These are phyloP conservation scores for Zygosaccharomyces pseudobailii DNA, from an alignment of 1,139 yeast species.

Conservation along the genomic window DNA sequence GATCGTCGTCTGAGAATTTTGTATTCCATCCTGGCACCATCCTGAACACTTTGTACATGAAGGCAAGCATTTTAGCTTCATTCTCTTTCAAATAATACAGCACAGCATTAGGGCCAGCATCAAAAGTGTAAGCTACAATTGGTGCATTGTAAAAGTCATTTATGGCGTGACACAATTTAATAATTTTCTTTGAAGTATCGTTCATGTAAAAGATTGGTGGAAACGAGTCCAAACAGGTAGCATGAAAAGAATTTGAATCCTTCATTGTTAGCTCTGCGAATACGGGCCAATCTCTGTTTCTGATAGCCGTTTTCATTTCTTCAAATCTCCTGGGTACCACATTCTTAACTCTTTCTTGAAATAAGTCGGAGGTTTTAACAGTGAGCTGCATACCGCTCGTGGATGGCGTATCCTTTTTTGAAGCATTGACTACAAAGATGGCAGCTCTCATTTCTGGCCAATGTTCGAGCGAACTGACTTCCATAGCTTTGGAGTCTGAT, in stretches of 20 bases:
- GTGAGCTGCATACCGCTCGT: conserved; percentile 97
- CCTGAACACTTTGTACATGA: conserved; percentile 50
- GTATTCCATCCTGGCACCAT: conserved; percentile 70
- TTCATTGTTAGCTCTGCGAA: conserved; percentile 92
- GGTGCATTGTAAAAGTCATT: conserved; percentile 61
- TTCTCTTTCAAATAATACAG: conserved; percentile 75
- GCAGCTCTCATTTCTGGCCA: conserved; percentile 95
- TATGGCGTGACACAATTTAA: conserved; percentile 73
- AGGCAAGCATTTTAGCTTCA: conserved; percentile 61
- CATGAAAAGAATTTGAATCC: conserved; percentile 96
- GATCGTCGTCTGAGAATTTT: conserved; percentile 30
- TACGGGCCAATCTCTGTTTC: conserved; percentile 60
- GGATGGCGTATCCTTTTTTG: conserved; percentile 89
- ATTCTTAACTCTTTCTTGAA: conserved; percentile 65
- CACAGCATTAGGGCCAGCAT: conserved; percentile 99
- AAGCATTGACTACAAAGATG: conserved; percentile 86
- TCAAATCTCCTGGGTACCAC: conserved; percentile 84
- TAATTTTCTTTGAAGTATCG: conserved; percentile 90
- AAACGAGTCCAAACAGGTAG: conserved; percentile 88
- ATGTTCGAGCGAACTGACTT: conserved; percentile 74
- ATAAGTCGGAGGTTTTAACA: conserved; percentile 81
- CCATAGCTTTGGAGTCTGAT: conserved; percentile 86
- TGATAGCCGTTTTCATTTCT: conserved; percentile 75
- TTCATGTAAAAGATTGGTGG: conserved; percentile 96
- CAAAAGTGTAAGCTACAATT: conserved; percentile 93